Percentiles rank a stretch among this genome's conserved stretches.
phyloP scores from a whole-genome alignment of 148 eudicot species.

The Vaccinium vitisidaea region DNA sequence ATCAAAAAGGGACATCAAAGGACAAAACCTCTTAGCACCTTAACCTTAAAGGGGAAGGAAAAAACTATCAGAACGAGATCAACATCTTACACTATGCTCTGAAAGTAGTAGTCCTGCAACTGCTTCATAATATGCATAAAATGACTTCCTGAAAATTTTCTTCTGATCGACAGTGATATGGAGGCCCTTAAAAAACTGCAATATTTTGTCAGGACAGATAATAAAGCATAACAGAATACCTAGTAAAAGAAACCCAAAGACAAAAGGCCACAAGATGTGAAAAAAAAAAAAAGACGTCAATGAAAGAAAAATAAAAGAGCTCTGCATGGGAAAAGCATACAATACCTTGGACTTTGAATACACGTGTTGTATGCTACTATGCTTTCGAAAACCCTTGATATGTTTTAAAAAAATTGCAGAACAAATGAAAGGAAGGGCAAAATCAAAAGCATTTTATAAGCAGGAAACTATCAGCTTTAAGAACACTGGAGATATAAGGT shows the following conservation, averaged over 20 bases:
- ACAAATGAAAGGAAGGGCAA: not conserved
- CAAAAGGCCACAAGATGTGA: not conserved
- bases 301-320: not conserved
- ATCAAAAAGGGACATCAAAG: constrained; percentile 9
- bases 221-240: not conserved
- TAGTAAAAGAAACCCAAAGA: not conserved
- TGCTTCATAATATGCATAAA: constrained; percentile 78
- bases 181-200: constrained; percentile 78
- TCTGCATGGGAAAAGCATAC: not conserved
- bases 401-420: not conserved
- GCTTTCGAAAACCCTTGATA: not conserved
- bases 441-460: not conserved
- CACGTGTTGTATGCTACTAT: not conserved
- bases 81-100: constrained; percentile 78
- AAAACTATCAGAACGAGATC: constrained; percentile 1
- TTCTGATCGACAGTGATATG: constrained; percentile 77
- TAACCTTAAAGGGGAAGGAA: not conserved
- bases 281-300: not conserved
- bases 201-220: constrained; percentile 13
- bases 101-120: constrained; percentile 69
- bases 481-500: not conserved
- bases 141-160: constrained; percentile 72
- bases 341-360: not conserved
- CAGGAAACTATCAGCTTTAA: constrained; percentile 4
- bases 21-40: not conserved